phyloP scores from a whole-genome alignment of 371 early-diverging fungal species.

The Cokeromyces recurvatus region DNA sequence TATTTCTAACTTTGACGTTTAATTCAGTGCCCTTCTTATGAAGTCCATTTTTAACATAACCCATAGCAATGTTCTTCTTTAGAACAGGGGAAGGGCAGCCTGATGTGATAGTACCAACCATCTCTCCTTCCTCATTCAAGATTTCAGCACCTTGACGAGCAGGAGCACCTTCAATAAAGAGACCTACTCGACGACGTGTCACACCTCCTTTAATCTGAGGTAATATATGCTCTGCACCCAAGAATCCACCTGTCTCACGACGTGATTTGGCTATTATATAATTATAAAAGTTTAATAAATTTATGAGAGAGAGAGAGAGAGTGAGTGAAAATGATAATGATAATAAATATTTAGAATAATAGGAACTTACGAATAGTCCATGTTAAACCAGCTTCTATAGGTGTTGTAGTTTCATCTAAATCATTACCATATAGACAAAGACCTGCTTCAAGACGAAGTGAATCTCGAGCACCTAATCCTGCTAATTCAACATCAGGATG shows the following conservation, averaged over 20 bases:
- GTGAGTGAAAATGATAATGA: too few species aligned
- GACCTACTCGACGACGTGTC: conserved; percentile 80
- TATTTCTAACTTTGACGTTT: conserved; percentile 85
- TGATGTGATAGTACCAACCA: conserved; percentile 80
- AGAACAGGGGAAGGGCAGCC: conserved; percentile 92
- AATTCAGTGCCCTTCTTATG: conserved; percentile 88
- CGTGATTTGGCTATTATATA: conserved; percentile 85
- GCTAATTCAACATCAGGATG: conserved; percentile 84
- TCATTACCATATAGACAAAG: conserved; percentile 97
- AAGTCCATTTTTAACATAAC: conserved; percentile 81
- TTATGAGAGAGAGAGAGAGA: too few species aligned
- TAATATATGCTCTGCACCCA: conserved; percentile 86
- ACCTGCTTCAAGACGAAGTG: conserved; percentile 94
- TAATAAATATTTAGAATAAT: too few species aligned
- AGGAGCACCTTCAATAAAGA: conserved; percentile 92
- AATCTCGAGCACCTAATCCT: conserved; percentile 95
- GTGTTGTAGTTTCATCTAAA: conserved; percentile 87
- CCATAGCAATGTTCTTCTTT: conserved; percentile 98
- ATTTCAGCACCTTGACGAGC: conserved; percentile 87
- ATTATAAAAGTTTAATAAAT: too few species aligned
- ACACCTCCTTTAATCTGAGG: conserved; percentile 85
- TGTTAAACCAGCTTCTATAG: conserved; percentile 89
- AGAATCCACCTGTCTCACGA: conserved; percentile 88
- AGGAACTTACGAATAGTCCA: conserved; percentile 92
- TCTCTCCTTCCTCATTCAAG: conserved; percentile 55